phyloP scores from a whole-genome alignment of 805 yeast genomes.

The Lipomyces starkeyi region DNA sequence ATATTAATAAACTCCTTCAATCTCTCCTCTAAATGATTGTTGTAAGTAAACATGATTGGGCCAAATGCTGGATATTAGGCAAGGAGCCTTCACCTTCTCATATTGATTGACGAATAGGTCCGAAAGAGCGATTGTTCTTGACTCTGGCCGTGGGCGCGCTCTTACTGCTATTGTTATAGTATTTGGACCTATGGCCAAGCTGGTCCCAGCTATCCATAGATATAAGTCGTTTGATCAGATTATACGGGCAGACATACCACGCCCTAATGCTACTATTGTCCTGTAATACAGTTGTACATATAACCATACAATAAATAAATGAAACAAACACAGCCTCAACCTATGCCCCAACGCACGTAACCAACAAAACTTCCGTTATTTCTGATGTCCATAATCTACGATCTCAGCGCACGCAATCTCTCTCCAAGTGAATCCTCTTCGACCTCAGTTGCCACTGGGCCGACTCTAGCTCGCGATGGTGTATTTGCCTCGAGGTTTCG shows the following conservation, averaged over 20 bases:
- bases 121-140: too few species aligned
- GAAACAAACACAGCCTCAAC: background rate
- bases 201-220: too few species aligned
- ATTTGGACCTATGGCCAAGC: too few species aligned
- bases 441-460: constrained; percentile 53
- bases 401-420: constrained; percentile 81
- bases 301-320: background rate
- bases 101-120: too few species aligned
- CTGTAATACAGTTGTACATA: background rate
- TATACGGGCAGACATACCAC: background rate
- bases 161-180: too few species aligned
- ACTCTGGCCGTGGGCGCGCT: too few species aligned
- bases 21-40: too few species aligned
- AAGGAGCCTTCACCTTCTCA: too few species aligned
- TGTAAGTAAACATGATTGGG: too few species aligned
- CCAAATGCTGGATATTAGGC: too few species aligned
- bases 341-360: background rate
- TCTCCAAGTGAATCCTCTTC: constrained; percentile 91
- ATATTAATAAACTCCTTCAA: too few species aligned
- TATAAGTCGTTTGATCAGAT: too few species aligned
- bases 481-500: constrained; percentile 68
- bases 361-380: background rate
- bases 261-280: background rate
- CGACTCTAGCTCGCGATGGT: constrained; percentile 63
- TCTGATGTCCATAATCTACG: constrained; percentile 18